These are phyloP conservation scores for Blastobotrys americana DNA, from an alignment of 805 yeast species.

Conservation along the genomic window DNA sequence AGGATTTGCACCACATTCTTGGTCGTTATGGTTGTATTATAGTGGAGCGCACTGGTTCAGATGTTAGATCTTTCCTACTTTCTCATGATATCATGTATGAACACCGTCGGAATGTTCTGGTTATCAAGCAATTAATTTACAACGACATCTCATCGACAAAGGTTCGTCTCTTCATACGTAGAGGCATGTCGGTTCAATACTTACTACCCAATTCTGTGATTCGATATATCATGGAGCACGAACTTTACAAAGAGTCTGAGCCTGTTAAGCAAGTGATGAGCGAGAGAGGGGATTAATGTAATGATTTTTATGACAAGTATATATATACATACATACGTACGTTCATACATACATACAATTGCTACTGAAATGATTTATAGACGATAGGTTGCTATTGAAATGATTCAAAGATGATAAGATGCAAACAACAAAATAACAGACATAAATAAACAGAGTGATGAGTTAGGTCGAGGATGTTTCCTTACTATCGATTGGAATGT, in stretches of 20 bases:
- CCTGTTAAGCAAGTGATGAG: conserved; percentile 80
- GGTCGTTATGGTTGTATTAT: conserved; percentile 95
- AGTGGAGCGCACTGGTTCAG: conserved; percentile 94
- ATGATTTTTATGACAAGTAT: too few species aligned
- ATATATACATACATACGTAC: too few species aligned
- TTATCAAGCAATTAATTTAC: conserved; percentile 91
- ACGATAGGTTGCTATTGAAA: too few species aligned
- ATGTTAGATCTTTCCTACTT: conserved; percentile 83
- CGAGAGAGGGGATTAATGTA: conserved; percentile 24
- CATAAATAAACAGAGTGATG: too few species aligned
- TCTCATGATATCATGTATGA: conserved; percentile 97
- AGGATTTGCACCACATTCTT: conserved; percentile 86
- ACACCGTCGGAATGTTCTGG: conserved; percentile 84
- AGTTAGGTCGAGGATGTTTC: too few species aligned
- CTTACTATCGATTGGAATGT: too few species aligned
- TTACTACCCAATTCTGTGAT: conserved; percentile 90
- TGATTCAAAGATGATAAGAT: too few species aligned
- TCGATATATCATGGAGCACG: conserved; percentile 88
- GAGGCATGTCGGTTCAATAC: conserved; percentile 96
- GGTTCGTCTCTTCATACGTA: conserved; percentile 81
- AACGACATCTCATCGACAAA: conserved; percentile 95
- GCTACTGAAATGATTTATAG: too few species aligned
- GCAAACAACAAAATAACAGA: too few species aligned
- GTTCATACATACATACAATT: too few species aligned
- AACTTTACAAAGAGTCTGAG: conserved; percentile 78